phyloP scores from a whole-genome alignment of 164 flowering plant species.

The Warburgia ugandensis region DNA sequence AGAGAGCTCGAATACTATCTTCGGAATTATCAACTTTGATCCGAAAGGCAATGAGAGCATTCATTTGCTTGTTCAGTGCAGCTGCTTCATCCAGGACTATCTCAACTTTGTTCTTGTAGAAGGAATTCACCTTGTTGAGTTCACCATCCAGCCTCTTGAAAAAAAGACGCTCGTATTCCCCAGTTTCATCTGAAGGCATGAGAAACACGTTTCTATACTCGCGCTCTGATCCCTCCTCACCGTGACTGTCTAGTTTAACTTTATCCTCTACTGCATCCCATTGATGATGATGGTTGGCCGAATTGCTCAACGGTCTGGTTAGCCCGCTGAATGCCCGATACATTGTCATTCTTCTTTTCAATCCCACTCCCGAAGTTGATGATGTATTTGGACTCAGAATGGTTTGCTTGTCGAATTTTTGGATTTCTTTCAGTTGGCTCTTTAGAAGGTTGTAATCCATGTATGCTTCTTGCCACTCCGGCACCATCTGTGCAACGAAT shows the following conservation, averaged over 20 bases:
- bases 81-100: slow-evolving; percentile 50
- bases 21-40: slow-evolving; percentile 39
- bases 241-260: no score
- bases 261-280: no score
- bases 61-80: slow-evolving; percentile 59
- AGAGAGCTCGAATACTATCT: no score
- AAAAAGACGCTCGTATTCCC: slow-evolving; percentile 44
- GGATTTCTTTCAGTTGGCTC: slow-evolving; percentile 19
- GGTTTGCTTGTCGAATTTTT: background rate
- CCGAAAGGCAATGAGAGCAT: slow-evolving; percentile 64
- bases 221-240: background rate
- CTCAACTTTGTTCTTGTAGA: slow-evolving; percentile 47
- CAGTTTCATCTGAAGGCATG: slow-evolving; percentile 44
- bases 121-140: slow-evolving; percentile 54
- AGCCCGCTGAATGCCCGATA: no score
- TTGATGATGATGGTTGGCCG: no score
- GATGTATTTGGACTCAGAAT: background rate
- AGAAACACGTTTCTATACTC: slow-evolving; percentile 46
- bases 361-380: no score
- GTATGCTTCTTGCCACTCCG: slow-evolving; percentile 71
- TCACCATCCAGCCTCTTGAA: slow-evolving; percentile 62
- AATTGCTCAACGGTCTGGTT: no score
- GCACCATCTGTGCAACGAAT: slow-evolving; percentile 57
- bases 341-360: no score
- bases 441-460: slow-evolving; percentile 38